phyloP scores from a whole-genome alignment of 2,329 filamentous ascomycete species.

The Pseudogymnoascus sp. region DNA sequence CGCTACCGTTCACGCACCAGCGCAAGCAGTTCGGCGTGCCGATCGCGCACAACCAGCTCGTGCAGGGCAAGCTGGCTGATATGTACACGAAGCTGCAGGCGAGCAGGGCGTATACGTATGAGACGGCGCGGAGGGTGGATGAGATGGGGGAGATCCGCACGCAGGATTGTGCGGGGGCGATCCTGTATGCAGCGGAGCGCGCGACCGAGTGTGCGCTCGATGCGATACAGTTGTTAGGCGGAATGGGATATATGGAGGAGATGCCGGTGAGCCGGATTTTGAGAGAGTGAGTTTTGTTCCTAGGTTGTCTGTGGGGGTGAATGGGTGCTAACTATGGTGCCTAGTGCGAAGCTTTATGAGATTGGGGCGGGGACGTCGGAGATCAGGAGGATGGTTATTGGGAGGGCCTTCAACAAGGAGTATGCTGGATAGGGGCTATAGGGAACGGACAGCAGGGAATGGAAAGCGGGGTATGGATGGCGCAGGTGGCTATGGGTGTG shows the following conservation, averaged over 20 bases:
- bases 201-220: constrained; percentile 83
- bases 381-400: constrained; percentile 89
- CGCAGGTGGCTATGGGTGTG: neutral
- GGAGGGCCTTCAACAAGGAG: constrained; percentile 83
- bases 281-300: constrained; percentile 41
- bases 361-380: constrained; percentile 96
- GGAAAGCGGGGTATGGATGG: neutral
- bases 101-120: constrained; percentile 78
- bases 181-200: constrained; percentile 85
- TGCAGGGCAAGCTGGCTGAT: constrained; percentile 89
- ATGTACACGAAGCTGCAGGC: constrained; percentile 95
- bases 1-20: constrained; percentile 81
- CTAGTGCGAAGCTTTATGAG: constrained; percentile 73
- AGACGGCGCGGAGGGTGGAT: constrained; percentile 72
- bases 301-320: neutral
- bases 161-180: constrained; percentile 90
- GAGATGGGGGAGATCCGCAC: constrained; percentile 67
- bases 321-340: constrained; percentile 25
- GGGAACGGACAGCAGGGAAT: neutral
- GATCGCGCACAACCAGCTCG: constrained; percentile 84
- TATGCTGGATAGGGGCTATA: constrained; percentile 39
- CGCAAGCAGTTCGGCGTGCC: constrained; percentile 82
- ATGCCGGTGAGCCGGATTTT: constrained; percentile 82
- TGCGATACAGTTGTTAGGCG: constrained; percentile 85
- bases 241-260: constrained; percentile 95